Conservation (phyloP, 164 flowering plant species). For the Litsea cubeba region DNA sequence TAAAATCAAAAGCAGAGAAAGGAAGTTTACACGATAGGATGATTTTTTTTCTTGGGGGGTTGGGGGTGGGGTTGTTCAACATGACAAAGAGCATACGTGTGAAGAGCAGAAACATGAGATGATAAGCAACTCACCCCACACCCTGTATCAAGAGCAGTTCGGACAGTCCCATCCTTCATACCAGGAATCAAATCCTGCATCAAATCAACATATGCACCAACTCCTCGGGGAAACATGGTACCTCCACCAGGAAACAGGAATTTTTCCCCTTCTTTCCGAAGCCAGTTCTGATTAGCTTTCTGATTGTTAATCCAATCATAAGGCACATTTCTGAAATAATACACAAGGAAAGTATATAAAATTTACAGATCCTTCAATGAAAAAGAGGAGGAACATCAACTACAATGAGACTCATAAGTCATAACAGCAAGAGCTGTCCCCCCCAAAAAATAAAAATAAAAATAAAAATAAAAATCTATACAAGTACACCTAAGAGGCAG, state of each 20-base stretch:
- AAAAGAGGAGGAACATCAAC: not conserved
- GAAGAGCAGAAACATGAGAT: not conserved
- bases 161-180: constrained; percentile 82
- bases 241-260: constrained; percentile 98
- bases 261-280: constrained; percentile 87
- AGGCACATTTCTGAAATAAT: constrained; percentile 76
- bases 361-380: not conserved
- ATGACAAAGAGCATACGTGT: too few relatives aligned
- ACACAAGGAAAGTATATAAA: not conserved
- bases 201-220: constrained; percentile 79
- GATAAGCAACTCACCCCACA: constrained; percentile 77
- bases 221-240: constrained; percentile 96
- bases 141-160: constrained; percentile 97
- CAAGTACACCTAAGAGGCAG: not conserved
- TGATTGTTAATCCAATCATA: constrained; percentile 99
- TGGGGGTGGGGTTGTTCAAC: too few relatives aligned
- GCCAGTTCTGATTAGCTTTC: constrained; percentile 95
- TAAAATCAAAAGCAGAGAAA: too few relatives aligned
- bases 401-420: too few relatives aligned
- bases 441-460: too few relatives aligned
- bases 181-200: constrained; percentile 91
- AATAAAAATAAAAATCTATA: not conserved
- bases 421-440: too few relatives aligned
- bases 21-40: too few relatives aligned
- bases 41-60: too few relatives aligned